Base-by-base conservation (phyloP, 805 yeast species). In the Wickerhamiella galacta region DNA sequence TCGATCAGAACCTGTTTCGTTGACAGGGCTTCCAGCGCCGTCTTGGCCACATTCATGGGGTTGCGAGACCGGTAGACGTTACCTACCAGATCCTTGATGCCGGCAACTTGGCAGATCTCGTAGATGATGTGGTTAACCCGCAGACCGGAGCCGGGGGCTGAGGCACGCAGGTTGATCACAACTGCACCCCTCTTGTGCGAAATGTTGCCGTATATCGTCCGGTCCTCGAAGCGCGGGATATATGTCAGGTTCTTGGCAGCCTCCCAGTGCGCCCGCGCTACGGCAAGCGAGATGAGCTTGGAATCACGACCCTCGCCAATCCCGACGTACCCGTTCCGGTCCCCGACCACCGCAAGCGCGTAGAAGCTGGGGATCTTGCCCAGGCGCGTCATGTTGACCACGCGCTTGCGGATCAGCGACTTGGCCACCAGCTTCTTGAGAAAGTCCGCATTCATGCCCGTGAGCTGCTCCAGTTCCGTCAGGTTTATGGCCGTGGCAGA, bases 271-370 rank as follows among this genome's bases (percentile, higher is more conserved):
- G 96, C 94, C 52, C 81, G 79, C 25, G 68, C 60, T 21, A 75
- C 66, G 2, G 96, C 94, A 34, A 68, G 66, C 32, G 76, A 60
- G 59, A 76, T 68, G 38, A 76, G 81, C 35, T 70, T 74, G 44
- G 82, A 64, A 39, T 90, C 87, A 51, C 80, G 81, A 40, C 96
- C 98, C 55, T 83, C 93, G 31, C 96, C 98, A 31, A 85, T 62
- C 23, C 96, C 96, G 38, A 90, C 64, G 76, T 82, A 78, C 42
- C 98, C 98, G 42, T 80, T 78, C 35, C 74, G 68, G 56, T 90
- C 93, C 30, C 98, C 98, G 11, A 79, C 95, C 23, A 83, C 78
- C 10, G 83, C 87, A 41, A 90, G 56, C 0, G 83, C 77, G 56
- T 79, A 87, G 53, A 72, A 75, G 25, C 81, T 70, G 32, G 76